phyloP scores from a whole-genome alignment of 2,329 filamentous ascomycete genomes.

The Tolypocladium album region DNA sequence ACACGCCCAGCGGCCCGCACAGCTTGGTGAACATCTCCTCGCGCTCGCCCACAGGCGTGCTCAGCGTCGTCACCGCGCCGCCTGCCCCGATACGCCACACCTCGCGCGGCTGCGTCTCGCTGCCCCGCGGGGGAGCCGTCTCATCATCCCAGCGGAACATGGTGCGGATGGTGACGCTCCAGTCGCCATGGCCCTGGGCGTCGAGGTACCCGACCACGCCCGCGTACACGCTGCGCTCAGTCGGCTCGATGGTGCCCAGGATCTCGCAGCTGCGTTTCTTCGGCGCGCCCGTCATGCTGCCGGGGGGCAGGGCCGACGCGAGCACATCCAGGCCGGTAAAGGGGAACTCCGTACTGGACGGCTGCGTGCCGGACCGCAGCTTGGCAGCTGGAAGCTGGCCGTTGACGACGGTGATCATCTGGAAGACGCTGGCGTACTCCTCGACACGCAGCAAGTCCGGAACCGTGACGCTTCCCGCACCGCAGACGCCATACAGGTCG shows the following conservation, averaged over 20 bases:
- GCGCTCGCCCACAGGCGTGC: constrained; percentile 68
- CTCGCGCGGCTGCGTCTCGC: constrained; percentile 30
- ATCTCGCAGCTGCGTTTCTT: constrained; percentile 90
- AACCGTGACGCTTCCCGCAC: constrained; percentile 61
- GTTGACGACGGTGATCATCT: constrained; percentile 82
- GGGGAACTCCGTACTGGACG: constrained; percentile 1
- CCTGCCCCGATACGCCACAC: constrained; percentile 81
- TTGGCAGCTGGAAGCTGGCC: constrained; percentile 40
- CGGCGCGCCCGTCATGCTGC: constrained; percentile 93
- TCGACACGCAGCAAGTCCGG: constrained; percentile 76
- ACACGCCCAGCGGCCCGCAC: constrained; percentile 42
- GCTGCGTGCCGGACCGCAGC: constrained; percentile 6
- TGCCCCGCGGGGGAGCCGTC: constrained; percentile 15
- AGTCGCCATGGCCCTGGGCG: constrained; percentile 74
- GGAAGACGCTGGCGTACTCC: constrained; percentile 83
- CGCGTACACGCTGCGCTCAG: constrained; percentile 67
- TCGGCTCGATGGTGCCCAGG: constrained; percentile 55
- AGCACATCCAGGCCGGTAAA: constrained; percentile 66
- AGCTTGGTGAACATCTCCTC: constrained; percentile 84
- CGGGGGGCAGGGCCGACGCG: constrained; percentile 68
- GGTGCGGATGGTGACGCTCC: constrained; percentile 82
- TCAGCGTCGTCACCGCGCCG: constrained; percentile 79
- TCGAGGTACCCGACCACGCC: constrained; percentile 88
- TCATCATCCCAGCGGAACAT: constrained; percentile 65
- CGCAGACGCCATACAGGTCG: constrained; percentile 78